A percentile compares a stretch with the other conserved stretches of the same genome.
Evolutionary conservation across 2,329 filamentous ascomycete genomes (phyloP).

Genomic region (Aschersonia sp.): DNA sequence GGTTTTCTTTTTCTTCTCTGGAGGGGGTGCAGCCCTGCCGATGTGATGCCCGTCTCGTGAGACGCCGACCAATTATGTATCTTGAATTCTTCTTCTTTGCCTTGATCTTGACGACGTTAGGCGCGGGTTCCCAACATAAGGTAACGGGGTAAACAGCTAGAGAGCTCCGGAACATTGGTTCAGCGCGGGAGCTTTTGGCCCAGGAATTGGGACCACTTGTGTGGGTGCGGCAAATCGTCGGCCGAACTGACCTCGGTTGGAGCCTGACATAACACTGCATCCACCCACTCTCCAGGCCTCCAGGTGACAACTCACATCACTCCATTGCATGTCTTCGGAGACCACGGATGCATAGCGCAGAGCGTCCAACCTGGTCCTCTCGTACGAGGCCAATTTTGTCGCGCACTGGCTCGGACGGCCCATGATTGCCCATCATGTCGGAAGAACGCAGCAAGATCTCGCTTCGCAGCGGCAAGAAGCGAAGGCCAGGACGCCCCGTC

Average conservation of each 20-base stretch:
- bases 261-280: no score
- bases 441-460: constrained; percentile 49
- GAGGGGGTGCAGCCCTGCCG: neutral
- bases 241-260: constrained; percentile 2
- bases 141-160: neutral
- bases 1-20: neutral
- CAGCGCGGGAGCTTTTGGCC: constrained; percentile 1
- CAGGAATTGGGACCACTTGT: neutral
- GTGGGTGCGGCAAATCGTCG: constrained; percentile 9
- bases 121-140: neutral
- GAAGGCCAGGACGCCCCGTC: constrained; percentile 30
- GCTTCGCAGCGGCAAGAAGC: constrained; percentile 44
- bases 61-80: constrained; percentile 2
- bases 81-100: constrained; percentile 3
- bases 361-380: neutral
- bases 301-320: no score
- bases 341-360: neutral
- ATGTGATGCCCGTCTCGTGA: neutral
- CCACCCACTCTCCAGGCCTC: neutral
- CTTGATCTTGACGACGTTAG: constrained; percentile 4
- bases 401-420: neutral
- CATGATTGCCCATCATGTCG: constrained; percentile 31
- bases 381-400: neutral
- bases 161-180: constrained; percentile 6
- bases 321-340: neutral